Conservation (phyloP, 352 stramenopile species). For the Phytophthora europaea region DNA sequence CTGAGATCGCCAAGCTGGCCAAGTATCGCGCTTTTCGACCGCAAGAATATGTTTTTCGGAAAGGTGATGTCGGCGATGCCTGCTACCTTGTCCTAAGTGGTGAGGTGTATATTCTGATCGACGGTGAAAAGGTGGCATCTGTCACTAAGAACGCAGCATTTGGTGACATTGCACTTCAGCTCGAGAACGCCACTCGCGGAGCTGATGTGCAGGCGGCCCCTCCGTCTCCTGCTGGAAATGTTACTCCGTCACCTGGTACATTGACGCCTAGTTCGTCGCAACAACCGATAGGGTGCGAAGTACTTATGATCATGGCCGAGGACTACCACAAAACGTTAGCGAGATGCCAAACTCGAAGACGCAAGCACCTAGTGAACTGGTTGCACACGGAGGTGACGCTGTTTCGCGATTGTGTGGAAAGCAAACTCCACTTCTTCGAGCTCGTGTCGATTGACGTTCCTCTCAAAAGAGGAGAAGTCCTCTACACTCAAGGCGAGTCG, state of each 20-base stretch:
- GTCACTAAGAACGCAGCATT: slow-evolving; percentile 75
- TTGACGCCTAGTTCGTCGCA: slow-evolving; percentile 7
- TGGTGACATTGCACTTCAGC: slow-evolving; percentile 74
- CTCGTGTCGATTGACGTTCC: slow-evolving; percentile 79
- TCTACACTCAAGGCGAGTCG: slow-evolving; percentile 72
- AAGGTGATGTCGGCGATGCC: slow-evolving; percentile 70
- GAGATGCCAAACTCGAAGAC: slow-evolving; percentile 66
- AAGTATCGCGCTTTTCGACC: slow-evolving; percentile 62
- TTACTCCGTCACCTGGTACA: slow-evolving; percentile 2
- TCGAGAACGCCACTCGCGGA: slow-evolving; percentile 77
- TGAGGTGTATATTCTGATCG: slow-evolving; percentile 76
- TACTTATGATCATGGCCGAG: slow-evolving; percentile 75
- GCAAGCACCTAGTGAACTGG: slow-evolving; percentile 76
- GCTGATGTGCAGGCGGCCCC: slow-evolving; percentile 66
- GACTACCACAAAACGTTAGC: slow-evolving; percentile 81
- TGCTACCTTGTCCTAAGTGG: slow-evolving; percentile 74
- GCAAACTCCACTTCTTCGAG: slow-evolving; percentile 83
- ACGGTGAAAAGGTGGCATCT: slow-evolving; percentile 60
- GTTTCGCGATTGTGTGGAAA: slow-evolving; percentile 80
- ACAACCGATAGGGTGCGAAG: slow-evolving; percentile 50
- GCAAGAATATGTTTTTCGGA: slow-evolving; percentile 67
- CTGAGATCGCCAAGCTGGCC: slow-evolving; percentile 76
- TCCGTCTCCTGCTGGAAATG: slow-evolving; percentile 6
- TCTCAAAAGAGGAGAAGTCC: slow-evolving; percentile 62
- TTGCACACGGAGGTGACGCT: slow-evolving; percentile 72